A percentile compares a stretch with the other conserved stretches of the same genome.
phyloP scores from a whole-genome alignment of 164 flowering plant genomes.

The Aristolochia fimbriata region DNA sequence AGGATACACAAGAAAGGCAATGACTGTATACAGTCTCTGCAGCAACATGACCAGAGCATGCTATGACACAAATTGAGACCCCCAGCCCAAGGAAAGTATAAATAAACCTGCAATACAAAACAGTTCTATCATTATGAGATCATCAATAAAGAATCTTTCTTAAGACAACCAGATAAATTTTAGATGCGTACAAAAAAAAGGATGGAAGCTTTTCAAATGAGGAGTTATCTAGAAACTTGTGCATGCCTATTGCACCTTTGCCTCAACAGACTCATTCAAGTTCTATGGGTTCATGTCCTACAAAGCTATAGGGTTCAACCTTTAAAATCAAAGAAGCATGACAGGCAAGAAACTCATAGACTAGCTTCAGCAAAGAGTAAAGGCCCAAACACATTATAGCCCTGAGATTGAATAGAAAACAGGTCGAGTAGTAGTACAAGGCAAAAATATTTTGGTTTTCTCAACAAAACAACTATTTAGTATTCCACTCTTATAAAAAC shows the following conservation, averaged over 20 bases:
- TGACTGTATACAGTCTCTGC: slow-evolving; percentile 77
- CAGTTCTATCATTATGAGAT: not conserved
- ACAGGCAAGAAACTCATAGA: no score
- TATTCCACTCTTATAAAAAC: no score
- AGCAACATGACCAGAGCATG: slow-evolving; percentile 83
- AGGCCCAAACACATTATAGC: no score
- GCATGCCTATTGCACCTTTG: not conserved
- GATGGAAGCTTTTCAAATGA: not conserved
- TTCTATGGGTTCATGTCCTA: no score
- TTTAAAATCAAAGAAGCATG: no score
- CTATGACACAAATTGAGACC: slow-evolving; percentile 41
- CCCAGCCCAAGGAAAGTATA: slow-evolving; percentile 69
- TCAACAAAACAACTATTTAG: no score
- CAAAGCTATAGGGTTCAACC: no score
- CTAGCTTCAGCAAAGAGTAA: no score
- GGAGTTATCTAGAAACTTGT: not conserved
- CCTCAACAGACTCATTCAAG: not conserved
- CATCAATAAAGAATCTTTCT: not conserved
- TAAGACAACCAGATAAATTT: not conserved
- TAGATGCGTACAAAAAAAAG: no score
- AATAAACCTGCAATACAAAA: slow-evolving; percentile 52
- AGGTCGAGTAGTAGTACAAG: no score
- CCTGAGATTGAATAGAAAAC: no score
- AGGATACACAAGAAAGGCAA: slow-evolving; percentile 80
- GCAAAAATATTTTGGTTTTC: no score